Evolutionary conservation across 148 eudicot species (phyloP).

Genomic region (Drosera capensis): DNA sequence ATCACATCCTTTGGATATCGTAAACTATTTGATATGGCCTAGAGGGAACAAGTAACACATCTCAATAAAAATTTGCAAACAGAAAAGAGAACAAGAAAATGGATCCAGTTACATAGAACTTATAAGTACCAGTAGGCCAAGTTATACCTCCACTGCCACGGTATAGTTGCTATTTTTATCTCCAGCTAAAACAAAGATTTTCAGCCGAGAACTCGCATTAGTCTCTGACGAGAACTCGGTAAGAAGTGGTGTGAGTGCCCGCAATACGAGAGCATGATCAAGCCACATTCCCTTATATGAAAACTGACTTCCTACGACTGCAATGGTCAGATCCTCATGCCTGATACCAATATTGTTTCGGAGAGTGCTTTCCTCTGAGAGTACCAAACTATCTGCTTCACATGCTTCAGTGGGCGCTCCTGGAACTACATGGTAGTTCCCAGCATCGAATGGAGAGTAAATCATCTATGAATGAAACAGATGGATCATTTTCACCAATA

Average conservation of each 20-base stretch:
- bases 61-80: neutral
- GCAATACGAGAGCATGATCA: constrained; percentile 79
- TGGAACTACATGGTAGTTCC: constrained; percentile 82
- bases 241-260: constrained; percentile 63
- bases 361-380: constrained; percentile 15
- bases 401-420: constrained; percentile 69
- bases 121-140: neutral
- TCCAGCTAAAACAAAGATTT: constrained; percentile 45
- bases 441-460: constrained; percentile 63
- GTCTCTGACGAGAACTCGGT: constrained; percentile 23
- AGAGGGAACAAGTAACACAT: constrained; percentile 8
- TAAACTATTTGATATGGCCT: constrained; percentile 58
- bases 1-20: constrained; percentile 48
- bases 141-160: constrained; percentile 59
- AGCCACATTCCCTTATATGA: constrained; percentile 78
- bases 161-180: constrained; percentile 63
- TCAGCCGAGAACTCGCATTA: constrained; percentile 30
- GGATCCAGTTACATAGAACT: neutral
- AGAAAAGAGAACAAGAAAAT: neutral
- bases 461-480: constrained; percentile 31
- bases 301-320: constrained; percentile 65
- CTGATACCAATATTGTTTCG: constrained; percentile 21
- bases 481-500: neutral
- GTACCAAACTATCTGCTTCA: constrained; percentile 29
- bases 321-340: constrained; percentile 44